phyloP scores from a whole-genome alignment of 305 asterid species.

The Rubia tinctorum region DNA sequence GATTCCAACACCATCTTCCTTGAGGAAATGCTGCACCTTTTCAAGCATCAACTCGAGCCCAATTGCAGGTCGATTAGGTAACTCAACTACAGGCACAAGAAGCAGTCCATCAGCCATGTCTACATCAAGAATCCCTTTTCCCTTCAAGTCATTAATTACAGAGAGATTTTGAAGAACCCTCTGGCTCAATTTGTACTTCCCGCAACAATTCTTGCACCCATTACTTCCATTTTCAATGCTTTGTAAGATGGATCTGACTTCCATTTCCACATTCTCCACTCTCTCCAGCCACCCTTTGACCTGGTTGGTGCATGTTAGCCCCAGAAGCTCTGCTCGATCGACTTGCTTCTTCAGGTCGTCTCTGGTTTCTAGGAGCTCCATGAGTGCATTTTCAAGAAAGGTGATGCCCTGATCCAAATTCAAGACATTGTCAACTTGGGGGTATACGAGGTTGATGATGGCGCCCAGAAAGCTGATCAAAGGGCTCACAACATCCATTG shows the following conservation, averaged over 20 bases:
- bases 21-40: slow-evolving; percentile 22
- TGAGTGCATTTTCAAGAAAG: slow-evolving; percentile 30
- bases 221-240: slow-evolving; percentile 21
- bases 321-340: slow-evolving; percentile 32
- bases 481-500: slow-evolving; percentile 33
- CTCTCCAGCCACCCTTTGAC: slow-evolving; percentile 44
- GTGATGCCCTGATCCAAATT: slow-evolving; percentile 26
- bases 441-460: slow-evolving; percentile 11
- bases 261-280: slow-evolving; percentile 29
- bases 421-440: slow-evolving; percentile 14
- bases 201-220: slow-evolving; percentile 13
- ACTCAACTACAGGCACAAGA: slow-evolving; percentile 41
- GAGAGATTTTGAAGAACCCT: slow-evolving; percentile 23
- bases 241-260: slow-evolving; percentile 24
- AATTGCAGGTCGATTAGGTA: slow-evolving; percentile 34
- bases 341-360: slow-evolving; percentile 40
- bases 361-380: slow-evolving; percentile 32
- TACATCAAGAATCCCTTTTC: slow-evolving; percentile 31
- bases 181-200: slow-evolving; percentile 25
- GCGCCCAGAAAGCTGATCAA: slow-evolving; percentile 13
- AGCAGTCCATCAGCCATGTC: slow-evolving; percentile 36
- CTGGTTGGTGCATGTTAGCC: slow-evolving; percentile 37
- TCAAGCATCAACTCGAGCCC: slow-evolving; percentile 35
- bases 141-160: slow-evolving; percentile 26
- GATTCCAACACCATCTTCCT: slow-evolving; percentile 30